A percentile compares a stretch with the other conserved stretches of the same genome.
Evolutionary conservation across 2,329 filamentous ascomycete genomes (phyloP).

Genomic region (Epichloe glyceriae): DNA sequence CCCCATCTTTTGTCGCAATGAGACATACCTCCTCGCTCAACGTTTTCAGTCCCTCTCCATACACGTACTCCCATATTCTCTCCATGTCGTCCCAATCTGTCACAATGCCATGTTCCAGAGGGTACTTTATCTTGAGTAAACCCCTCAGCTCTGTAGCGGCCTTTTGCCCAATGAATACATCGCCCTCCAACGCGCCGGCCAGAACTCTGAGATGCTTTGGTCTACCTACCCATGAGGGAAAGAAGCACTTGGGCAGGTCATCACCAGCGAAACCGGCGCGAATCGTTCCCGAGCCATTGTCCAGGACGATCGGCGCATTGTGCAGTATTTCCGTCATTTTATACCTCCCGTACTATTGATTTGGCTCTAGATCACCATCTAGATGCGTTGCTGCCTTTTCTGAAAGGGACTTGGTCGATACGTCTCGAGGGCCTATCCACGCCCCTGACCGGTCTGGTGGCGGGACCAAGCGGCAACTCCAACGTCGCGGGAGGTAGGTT

Average conservation of each 20-base stretch:
- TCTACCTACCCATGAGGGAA: conserved; percentile 91
- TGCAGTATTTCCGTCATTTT: conserved; percentile 56
- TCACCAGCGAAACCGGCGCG: conserved; percentile 93
- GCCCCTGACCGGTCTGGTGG: conserved; percentile 1
- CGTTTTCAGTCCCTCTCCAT: conserved; percentile 89
- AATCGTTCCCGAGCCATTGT: conserved; percentile 97
- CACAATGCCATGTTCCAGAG: conserved; percentile 92
- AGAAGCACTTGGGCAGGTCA: conserved; percentile 91
- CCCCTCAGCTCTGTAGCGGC: conserved; percentile 80
- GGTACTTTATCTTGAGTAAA: conserved; percentile 88
- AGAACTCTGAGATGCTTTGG: conserved; percentile 92
- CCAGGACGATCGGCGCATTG: conserved; percentile 96
- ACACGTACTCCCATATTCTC: conserved; percentile 97
- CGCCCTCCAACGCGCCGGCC: conserved; percentile 90
- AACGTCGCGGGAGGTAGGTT: neutral
- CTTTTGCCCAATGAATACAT: conserved; percentile 90
- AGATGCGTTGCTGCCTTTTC: neutral
- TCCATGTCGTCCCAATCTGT: conserved; percentile 99
- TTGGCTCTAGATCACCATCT: neutral
- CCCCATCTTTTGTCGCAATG: neutral
- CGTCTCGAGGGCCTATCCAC: neutral
- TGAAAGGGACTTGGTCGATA: neutral
- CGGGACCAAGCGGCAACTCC: neutral
- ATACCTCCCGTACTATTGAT: neutral
- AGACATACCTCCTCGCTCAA: conserved; percentile 75